These are phyloP conservation scores for Phytophthora fragariaefolia DNA, from an alignment of 352 stramenopile species.

Conservation along the genomic window DNA sequence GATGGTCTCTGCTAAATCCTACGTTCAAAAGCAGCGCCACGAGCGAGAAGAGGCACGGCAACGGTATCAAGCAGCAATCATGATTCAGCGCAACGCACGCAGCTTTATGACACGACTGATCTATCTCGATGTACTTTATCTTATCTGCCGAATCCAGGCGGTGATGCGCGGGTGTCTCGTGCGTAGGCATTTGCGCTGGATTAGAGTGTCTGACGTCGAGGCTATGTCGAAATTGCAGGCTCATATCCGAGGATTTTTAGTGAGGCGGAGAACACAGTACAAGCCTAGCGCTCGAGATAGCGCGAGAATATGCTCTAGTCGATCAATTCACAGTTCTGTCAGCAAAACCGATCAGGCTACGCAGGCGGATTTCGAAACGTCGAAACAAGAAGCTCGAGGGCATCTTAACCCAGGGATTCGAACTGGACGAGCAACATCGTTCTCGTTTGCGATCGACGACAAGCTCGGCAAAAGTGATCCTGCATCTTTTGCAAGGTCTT, in stretches of 20 bases:
- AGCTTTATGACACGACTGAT: slow-evolving; percentile 75
- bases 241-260: slow-evolving; percentile 45
- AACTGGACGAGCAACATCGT: slow-evolving; percentile 16
- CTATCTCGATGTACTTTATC: slow-evolving; percentile 82
- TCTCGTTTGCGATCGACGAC: slow-evolving; percentile 10
- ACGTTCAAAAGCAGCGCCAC: slow-evolving; percentile 19
- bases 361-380: slow-evolving; percentile 5
- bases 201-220: slow-evolving; percentile 51
- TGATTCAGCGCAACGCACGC: slow-evolving; percentile 64
- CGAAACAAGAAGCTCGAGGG: background rate
- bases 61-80: slow-evolving; percentile 40
- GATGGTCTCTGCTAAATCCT: slow-evolving; percentile 28
- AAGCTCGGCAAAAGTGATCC: slow-evolving; percentile 7
- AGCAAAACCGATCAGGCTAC: slow-evolving; percentile 5
- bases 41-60: slow-evolving; percentile 14
- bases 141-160: slow-evolving; percentile 82
- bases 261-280: slow-evolving; percentile 16
- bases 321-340: slow-evolving; percentile 2
- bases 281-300: background rate
- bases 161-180: slow-evolving; percentile 70
- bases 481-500: slow-evolving; percentile 19
- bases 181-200: slow-evolving; percentile 59
- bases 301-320: background rate
- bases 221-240: slow-evolving; percentile 59
- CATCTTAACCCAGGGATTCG: background rate